Conservation (phyloP, 2,329 filamentous ascomycete species). For the Aureobasidium melanogenum region DNA sequence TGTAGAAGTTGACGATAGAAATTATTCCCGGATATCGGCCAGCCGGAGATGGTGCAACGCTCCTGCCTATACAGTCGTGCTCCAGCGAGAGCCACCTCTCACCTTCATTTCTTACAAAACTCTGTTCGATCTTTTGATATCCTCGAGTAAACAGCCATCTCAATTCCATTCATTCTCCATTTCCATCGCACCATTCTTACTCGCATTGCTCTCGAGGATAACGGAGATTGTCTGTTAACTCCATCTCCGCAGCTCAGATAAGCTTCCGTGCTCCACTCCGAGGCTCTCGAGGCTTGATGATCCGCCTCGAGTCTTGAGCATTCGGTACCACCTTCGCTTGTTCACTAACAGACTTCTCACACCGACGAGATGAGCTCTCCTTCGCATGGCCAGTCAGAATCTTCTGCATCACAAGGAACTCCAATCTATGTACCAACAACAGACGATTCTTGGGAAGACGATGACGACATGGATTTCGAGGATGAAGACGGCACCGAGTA, state of each 20-base stretch:
- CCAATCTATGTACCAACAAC: neutral
- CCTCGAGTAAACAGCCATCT: neutral
- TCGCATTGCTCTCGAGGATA: neutral
- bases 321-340: neutral
- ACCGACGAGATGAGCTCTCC: neutral
- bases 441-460: slow-evolving; percentile 22
- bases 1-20: neutral
- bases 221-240: neutral
- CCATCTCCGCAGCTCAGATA: neutral
- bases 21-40: neutral
- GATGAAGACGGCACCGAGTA: slow-evolving; percentile 28
- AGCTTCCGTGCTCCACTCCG: slow-evolving; percentile 5
- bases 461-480: slow-evolving; percentile 45
- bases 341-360: neutral
- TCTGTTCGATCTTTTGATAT: neutral
- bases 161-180: neutral
- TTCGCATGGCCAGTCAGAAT: neutral
- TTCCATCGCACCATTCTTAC: neutral
- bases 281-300: neutral
- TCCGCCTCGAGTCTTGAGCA: neutral
- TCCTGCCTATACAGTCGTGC: neutral
- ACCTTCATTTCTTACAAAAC: neutral
- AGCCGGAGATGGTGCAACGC: neutral
- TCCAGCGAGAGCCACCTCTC: neutral
- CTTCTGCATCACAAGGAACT: neutral